Evolutionary conservation across 2,329 filamentous ascomycete species (phyloP), one percentile per base, ranked within the genome.

Genomic region (Fusarium sterilihyphosum): DNA sequence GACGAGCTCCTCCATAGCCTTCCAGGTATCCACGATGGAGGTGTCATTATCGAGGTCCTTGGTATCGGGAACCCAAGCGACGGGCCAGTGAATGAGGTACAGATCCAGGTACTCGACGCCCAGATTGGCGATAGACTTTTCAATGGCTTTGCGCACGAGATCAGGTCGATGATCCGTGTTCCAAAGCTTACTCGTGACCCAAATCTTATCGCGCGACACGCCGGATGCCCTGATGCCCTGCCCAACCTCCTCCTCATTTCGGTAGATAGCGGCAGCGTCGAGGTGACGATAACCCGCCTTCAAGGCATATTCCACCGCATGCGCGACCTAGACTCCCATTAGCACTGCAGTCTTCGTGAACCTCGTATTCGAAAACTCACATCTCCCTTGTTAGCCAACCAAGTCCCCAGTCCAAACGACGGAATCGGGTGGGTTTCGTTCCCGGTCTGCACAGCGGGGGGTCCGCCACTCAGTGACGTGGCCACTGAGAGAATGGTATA

Each of bases 261-360:
- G 88, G 78, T 93, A 93, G 49, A 89, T 89, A 65, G 91, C 85
- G 50, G 82, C 81, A 9, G 88, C 89, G 78, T 88, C 87, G 71
- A 90, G 87, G 75, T 90, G 88, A 43, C 87, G 83, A 80, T 90
- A 90, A 33, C 89, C 89, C 22, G 81, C 77, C 71, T 83, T 83
- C 24, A 90, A 82, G 18, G 88, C 88, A 41, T 83, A 83, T 74
- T 88, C 86, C 65, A 91, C 89, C 29, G 90, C 89, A n/a, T 64
- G 61, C 24, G 64, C 70, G 41, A 77, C 78, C 71, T 79, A 13
- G 17, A 18, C 2, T 12, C 13, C 3, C 2, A 16, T 70, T 4
- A 70, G 35, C 1, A 9, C 8, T 8, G 4, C 1, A 7, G 1
- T 7, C 5, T 5, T 20, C 14, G 17, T 3, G 4, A 5, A 26